A percentile compares a stretch with the other conserved stretches of the same genome.
These are phyloP conservation scores for Phytopythium montanum DNA, from an alignment of 352 stramenopile species.

Conservation along the genomic window DNA sequence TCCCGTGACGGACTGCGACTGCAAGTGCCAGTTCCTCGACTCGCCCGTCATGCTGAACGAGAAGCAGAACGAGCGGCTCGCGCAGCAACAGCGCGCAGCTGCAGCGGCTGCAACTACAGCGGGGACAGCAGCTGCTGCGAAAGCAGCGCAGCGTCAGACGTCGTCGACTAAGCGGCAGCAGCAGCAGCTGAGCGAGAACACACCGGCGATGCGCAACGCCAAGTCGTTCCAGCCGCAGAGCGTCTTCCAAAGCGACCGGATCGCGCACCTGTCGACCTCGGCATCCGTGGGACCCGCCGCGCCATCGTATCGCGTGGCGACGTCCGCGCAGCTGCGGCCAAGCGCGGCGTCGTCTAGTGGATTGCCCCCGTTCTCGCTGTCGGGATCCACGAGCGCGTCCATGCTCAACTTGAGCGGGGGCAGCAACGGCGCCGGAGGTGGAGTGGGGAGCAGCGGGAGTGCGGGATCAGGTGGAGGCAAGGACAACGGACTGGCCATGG, in stretches of 20 bases:
- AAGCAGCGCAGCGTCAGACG: slow-evolving; percentile 1
- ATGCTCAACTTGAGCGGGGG: slow-evolving; percentile 22
- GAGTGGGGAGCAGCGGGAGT: slow-evolving; percentile 10
- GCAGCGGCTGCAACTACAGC: slow-evolving; percentile 7
- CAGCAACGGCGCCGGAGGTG: slow-evolving; percentile 9
- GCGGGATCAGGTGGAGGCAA: background rate
- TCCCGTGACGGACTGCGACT: slow-evolving; percentile 93
- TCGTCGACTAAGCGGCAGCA: slow-evolving; percentile 31
- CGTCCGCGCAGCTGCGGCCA: slow-evolving; percentile 28
- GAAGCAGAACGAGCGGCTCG: slow-evolving; percentile 38
- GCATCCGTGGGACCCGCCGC: slow-evolving; percentile 25
- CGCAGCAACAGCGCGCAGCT: slow-evolving; percentile 28
- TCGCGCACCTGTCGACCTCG: slow-evolving; percentile 22
- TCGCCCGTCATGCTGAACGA: slow-evolving; percentile 56
- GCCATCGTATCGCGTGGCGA: slow-evolving; percentile 22
- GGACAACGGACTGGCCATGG: slow-evolving; percentile 14
- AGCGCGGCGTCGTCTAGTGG: slow-evolving; percentile 21
- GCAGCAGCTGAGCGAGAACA: slow-evolving; percentile 19
- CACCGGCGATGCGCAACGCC: slow-evolving; percentile 11
- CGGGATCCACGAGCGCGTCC: slow-evolving; percentile 18
- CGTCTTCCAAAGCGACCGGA: slow-evolving; percentile 12
- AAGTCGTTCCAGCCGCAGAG: slow-evolving; percentile 29
- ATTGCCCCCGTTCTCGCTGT: slow-evolving; percentile 33
- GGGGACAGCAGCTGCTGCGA: slow-evolving; percentile 9
- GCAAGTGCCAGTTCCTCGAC: slow-evolving; percentile 84